phyloP scores from a whole-genome alignment of 768 basidiomycete genomes.

The Royoungia palumana region DNA sequence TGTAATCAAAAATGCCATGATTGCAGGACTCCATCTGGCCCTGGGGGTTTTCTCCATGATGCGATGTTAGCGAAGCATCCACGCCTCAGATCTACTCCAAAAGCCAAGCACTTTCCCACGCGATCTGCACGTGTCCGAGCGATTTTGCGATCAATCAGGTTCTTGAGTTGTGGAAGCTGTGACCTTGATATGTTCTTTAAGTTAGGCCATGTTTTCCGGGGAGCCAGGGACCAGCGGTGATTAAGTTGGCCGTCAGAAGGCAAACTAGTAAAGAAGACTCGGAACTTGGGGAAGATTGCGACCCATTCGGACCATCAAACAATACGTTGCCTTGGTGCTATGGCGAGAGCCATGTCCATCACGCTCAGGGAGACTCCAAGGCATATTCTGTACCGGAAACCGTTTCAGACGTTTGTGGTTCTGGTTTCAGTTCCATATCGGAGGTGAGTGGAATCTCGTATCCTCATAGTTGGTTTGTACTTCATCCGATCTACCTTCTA shows the following conservation, averaged over 20 bases:
- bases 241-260: slow-evolving; percentile 14
- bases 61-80: too few species aligned
- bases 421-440: background rate
- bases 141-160: too few species aligned
- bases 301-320: slow-evolving; percentile 13
- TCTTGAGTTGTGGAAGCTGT: too few species aligned
- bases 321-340: background rate
- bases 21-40: too few species aligned
- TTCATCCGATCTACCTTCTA: slow-evolving; percentile 2
- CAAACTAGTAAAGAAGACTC: slow-evolving; percentile 13
- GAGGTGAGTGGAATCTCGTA: slow-evolving; percentile 2
- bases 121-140: too few species aligned
- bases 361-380: background rate
- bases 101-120: too few species aligned
- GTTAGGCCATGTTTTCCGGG: too few species aligned
- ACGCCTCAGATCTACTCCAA: too few species aligned
- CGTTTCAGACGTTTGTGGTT: background rate
- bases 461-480: background rate
- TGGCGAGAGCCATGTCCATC: background rate
- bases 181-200: too few species aligned
- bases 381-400: background rate
- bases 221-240: slow-evolving; percentile 6
- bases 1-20: too few species aligned
- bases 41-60: too few species aligned
- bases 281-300: slow-evolving; percentile 17